Conservation (phyloP, 2,329 filamentous ascomycete genomes). For the Fusarium albosuccineum region DNA sequence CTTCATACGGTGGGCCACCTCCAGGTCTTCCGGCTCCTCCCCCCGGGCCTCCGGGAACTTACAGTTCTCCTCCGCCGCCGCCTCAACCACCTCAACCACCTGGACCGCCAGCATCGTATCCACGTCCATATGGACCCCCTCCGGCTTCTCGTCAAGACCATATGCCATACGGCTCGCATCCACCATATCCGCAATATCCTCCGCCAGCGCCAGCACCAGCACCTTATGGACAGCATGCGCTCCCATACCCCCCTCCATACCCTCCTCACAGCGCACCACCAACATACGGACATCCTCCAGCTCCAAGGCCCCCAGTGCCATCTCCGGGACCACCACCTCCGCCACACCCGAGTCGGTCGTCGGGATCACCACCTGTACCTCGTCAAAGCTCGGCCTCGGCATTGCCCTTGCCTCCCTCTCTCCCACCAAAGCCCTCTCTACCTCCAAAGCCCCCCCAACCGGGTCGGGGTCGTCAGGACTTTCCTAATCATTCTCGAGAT, state of each 20-base stretch:
- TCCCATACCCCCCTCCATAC: conserved; percentile 39
- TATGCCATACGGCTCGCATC: conserved; percentile 35
- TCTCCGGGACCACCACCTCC: conserved; percentile 30
- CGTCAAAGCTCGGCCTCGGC: conserved; percentile 34
- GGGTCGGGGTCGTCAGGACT: conserved; percentile 43
- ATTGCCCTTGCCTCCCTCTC: conserved; percentile 41
- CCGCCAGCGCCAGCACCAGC: conserved; percentile 34
- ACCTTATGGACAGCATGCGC: conserved; percentile 37
- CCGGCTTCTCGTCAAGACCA: conserved; percentile 33
- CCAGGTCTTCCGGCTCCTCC: conserved; percentile 42
- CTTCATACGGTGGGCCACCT: conserved; percentile 35
- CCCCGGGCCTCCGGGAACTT: conserved; percentile 35
- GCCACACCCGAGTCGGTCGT: conserved; percentile 25
- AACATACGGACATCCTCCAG: conserved; percentile 34
- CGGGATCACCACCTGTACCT: conserved; percentile 32
- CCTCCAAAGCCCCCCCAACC: conserved; percentile 50
- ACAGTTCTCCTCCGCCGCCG: conserved; percentile 27
- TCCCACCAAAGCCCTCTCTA: conserved; percentile 52
- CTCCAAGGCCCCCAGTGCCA: conserved; percentile 24
- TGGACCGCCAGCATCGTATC: conserved; percentile 34
- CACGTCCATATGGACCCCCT: conserved; percentile 40
- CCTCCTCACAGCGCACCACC: conserved; percentile 37
- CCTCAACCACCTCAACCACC: conserved; percentile 31
- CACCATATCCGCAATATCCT: conserved; percentile 38
- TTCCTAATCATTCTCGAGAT: conserved; percentile 47